Percentiles rank a stretch among this genome's conserved stretches.
Conservation (phyloP, 805 yeast genomes). For the Teunomyces stri region DNA sequence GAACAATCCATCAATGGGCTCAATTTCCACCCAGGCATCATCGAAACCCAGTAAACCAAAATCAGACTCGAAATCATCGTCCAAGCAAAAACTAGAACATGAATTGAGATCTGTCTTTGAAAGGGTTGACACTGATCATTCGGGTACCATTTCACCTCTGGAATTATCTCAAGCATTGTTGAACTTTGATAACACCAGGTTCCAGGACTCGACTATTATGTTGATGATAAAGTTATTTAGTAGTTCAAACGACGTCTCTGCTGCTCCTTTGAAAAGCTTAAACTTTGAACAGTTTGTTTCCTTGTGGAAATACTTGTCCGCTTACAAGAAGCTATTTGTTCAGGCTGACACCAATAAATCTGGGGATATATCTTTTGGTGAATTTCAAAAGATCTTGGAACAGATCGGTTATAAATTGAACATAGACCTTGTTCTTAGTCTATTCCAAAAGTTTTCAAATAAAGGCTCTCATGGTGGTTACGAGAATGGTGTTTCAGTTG, state of each 20-base stretch:
- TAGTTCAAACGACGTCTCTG: conserved; percentile 18
- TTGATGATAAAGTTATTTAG: conserved; percentile 66
- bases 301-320: conserved; percentile 64
- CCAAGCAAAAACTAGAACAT: conserved; percentile 43
- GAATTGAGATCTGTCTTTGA: conserved; percentile 52
- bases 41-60: not conserved
- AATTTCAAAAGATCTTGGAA: conserved; percentile 57
- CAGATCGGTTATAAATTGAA: conserved; percentile 66
- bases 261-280: conserved; percentile 18
- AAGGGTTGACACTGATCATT: conserved; percentile 51
- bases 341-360: conserved; percentile 59
- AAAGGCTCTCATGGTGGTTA: conserved; percentile 27
- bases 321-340: conserved; percentile 63
- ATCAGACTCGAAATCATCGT: conserved; percentile 15
- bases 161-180: conserved; percentile 60
- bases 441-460: conserved; percentile 55
- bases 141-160: conserved; percentile 52
- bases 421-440: conserved; percentile 52
- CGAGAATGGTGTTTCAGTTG: conserved; percentile 25
- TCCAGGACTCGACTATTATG: conserved; percentile 56
- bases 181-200: conserved; percentile 63
- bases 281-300: conserved; percentile 63
- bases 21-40: conserved; percentile 4
- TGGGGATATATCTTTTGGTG: conserved; percentile 63
- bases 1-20: conserved; percentile 1